Evolutionary conservation across 2,329 filamentous ascomycete genomes (phyloP).

Genomic region (Pestalotiopsis sp.): DNA sequence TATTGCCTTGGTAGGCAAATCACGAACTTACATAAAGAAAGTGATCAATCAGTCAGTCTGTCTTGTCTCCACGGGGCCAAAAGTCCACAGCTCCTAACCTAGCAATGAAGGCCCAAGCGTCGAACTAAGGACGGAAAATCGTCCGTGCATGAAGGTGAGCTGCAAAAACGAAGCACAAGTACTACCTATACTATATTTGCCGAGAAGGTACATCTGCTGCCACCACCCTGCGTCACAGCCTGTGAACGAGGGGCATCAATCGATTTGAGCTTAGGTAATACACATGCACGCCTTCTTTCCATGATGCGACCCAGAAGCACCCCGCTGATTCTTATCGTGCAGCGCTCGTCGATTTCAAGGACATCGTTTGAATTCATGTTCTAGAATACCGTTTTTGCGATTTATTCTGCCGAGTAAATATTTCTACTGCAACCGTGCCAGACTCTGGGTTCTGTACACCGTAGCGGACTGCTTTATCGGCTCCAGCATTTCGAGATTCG

Average conservation of each 20-base stretch:
- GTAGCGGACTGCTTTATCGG: background rate
- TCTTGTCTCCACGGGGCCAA: background rate
- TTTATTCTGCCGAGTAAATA: background rate
- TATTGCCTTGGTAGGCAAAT: background rate
- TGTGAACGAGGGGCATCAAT: background rate
- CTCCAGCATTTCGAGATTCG: background rate
- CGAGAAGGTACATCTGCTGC: background rate
- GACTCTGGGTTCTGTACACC: background rate
- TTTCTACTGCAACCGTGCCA: background rate
- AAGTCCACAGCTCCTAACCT: background rate
- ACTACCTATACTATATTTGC: background rate
- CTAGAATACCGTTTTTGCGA: background rate
- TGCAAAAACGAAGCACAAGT: background rate
- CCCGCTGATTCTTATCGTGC: background rate
- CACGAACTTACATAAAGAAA: background rate
- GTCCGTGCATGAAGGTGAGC: background rate
- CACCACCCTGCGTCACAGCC: background rate
- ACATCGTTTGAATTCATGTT: background rate
- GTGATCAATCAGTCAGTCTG: background rate
- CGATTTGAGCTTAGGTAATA: background rate
- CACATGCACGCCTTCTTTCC: background rate
- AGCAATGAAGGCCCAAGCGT: background rate
- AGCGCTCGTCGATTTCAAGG: background rate
- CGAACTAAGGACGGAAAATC: background rate
- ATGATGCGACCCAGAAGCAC: background rate